Percentiles rank a stretch among this genome's conserved stretches.
These are phyloP conservation scores for Bipolaris bicolor DNA, from an alignment of 2,329 filamentous ascomycete species.

Conservation along the genomic window DNA sequence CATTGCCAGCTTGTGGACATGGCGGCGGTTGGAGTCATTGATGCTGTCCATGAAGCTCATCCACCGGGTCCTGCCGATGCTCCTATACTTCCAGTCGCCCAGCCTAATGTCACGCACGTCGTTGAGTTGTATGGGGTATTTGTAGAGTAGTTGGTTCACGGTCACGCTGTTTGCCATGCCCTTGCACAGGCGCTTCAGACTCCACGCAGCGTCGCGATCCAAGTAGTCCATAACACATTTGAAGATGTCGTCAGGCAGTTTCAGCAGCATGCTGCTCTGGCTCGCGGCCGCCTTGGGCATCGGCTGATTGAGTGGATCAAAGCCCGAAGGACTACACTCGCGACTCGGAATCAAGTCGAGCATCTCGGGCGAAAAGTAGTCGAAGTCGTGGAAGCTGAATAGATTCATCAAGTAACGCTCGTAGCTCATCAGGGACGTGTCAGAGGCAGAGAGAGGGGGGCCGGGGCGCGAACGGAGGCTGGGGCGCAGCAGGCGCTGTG, in stretches of 20 bases:
- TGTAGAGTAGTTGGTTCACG: constrained; percentile 43
- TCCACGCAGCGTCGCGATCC: constrained; percentile 41
- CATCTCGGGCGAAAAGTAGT: constrained; percentile 23
- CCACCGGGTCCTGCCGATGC: constrained; percentile 39
- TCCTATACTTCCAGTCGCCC: constrained; percentile 44
- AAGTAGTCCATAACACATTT: constrained; percentile 46
- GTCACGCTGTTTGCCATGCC: constrained; percentile 40
- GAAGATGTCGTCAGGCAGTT: constrained; percentile 47
- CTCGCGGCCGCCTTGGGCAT: constrained; percentile 23
- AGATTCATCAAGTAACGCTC: constrained; percentile 22
- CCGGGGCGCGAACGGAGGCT: neutral
- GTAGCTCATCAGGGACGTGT: constrained; percentile 17
- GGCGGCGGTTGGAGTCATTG: constrained; percentile 38
- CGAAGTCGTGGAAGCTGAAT: constrained; percentile 32
- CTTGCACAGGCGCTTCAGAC: constrained; percentile 42
- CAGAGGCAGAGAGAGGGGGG: neutral
- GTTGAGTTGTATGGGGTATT: constrained; percentile 38
- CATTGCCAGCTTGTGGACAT: constrained; percentile 45
- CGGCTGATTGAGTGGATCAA: constrained; percentile 26
- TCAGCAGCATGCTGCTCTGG: constrained; percentile 36
- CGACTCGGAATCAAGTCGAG: constrained; percentile 29
- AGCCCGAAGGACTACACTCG: constrained; percentile 31
- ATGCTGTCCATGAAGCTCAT: constrained; percentile 40
- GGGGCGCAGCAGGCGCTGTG: constrained; percentile 4
- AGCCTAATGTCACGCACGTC: constrained; percentile 43